A percentile compares a stretch with the other conserved stretches of the same genome.
Conservation (phyloP, 2,329 filamentous ascomycete genomes). For the Fusarium marasasianum region DNA sequence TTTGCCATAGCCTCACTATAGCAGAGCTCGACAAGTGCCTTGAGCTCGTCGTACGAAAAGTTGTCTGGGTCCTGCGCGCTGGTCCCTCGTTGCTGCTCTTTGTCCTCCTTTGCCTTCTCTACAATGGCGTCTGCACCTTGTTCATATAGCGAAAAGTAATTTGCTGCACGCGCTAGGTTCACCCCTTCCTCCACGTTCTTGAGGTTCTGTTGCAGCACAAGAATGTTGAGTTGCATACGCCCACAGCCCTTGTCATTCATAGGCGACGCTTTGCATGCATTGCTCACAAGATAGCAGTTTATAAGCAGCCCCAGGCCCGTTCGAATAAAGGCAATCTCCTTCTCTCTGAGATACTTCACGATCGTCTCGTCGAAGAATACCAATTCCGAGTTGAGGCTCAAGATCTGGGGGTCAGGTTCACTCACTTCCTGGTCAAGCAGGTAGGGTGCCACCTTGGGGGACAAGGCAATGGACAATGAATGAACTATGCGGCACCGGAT, state of each 20-base stretch:
- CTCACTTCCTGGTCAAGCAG: conserved; percentile 76
- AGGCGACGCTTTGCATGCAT: conserved; percentile 74
- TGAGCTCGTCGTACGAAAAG: conserved; percentile 74
- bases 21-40: conserved; percentile 71
- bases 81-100: conserved; percentile 48
- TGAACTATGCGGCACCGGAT: conserved; percentile 86
- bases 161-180: conserved; percentile 68
- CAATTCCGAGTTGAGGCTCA: conserved; percentile 85
- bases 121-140: conserved; percentile 73
- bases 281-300: conserved; percentile 80
- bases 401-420: conserved; percentile 80
- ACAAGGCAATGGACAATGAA: conserved; percentile 74
- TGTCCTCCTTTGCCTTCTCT: conserved; percentile 64
- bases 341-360: conserved; percentile 73
- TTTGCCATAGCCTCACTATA: conserved; percentile 74
- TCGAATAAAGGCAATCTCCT: conserved; percentile 80
- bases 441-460: conserved; percentile 68
- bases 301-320: conserved; percentile 80
- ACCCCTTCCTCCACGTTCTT: conserved; percentile 87
- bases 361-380: conserved; percentile 89
- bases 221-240: conserved; percentile 92
- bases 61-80: conserved; percentile 50
- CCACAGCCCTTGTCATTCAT: conserved; percentile 87
- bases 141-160: conserved; percentile 76
- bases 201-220: conserved; percentile 95